Base-by-base conservation (phyloP, 495 filamentous ascomycete genomes). In the Aspergillus mulundensis region DNA sequence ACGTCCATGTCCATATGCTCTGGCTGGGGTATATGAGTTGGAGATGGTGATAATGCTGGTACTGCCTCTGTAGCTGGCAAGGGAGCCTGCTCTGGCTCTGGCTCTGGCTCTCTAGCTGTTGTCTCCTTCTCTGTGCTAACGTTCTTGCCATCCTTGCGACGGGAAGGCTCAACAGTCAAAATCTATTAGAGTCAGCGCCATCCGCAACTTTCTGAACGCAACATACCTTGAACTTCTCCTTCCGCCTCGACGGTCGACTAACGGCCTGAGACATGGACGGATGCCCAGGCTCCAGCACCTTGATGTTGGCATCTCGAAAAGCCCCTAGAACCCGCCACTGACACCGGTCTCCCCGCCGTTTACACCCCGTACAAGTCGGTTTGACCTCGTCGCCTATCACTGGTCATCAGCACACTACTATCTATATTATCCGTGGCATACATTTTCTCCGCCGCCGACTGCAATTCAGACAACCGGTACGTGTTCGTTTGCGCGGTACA, bases 401-500 rank as follows among this genome's bases (percentile, higher is more conserved):
- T 36, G 19, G 32, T 57, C 5, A 44, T 10, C 34, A 50, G 23
- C 3, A 1, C 11, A 36, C 28, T 30, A 30, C 28, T 10, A 5
- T 30, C 28, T 30, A 30, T 10, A 30, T 30, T 5, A 10, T 30
- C 10, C 28, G n/a, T 10, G 28, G 50, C 49, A 21, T 43, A 64
- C 67, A 72, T 63, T 72, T 70, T 45, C 67, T 60, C 24, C 67
- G 56, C 6, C 66, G 59, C 15, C 64, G 64, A 58, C 66, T 67
- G 61, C 69, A 70, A 53, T 72, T 72, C 16, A 69, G 46, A 57
- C 66, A 72, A 16, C 69, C 69, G 5, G 61, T 70, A 39, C 69
- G 58, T 15, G 67, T 72, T 36, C 69, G 62, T 50, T 63, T 70
- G 56, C 66, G 65, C n/a, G 57, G 63, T 28, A 21, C 25, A 28